These are phyloP conservation scores for Coleophoma crateriformis DNA, from an alignment of 2,329 filamentous ascomycete species.

Conservation along the genomic window DNA sequence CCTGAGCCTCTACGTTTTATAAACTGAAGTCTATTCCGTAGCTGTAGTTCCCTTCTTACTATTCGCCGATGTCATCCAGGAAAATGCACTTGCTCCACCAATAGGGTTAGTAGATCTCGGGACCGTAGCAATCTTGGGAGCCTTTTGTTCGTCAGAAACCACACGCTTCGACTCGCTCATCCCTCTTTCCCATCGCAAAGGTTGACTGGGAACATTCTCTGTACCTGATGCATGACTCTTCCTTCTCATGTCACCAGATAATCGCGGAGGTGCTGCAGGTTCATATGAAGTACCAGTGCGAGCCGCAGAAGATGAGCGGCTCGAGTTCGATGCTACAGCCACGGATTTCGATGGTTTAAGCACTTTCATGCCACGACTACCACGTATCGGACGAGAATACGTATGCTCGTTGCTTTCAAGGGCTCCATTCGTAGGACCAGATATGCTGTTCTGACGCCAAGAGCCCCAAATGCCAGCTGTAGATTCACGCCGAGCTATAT, in stretches of 20 bases:
- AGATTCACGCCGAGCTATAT: conserved; percentile 36
- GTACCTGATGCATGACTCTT: conserved; percentile 40
- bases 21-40: conserved; percentile 6
- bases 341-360: conserved; percentile 72
- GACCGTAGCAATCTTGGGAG: conserved; percentile 21
- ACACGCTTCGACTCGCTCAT: conserved; percentile 43
- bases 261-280: conserved; percentile 30
- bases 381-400: conserved; percentile 64
- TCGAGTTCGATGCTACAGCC: conserved; percentile 34
- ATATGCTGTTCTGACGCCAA: conserved; percentile 53
- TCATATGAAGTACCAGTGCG: conserved; percentile 49
- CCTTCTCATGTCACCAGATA: conserved; percentile 46
- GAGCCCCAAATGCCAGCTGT: conserved; percentile 62
- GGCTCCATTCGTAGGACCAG: background rate
- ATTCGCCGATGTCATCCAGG: conserved; percentile 70
- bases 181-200: background rate
- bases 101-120: conserved; percentile 72
- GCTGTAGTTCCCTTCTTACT: conserved; percentile 28
- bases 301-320: conserved; percentile 31
- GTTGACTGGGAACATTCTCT: conserved; percentile 14
- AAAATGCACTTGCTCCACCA: conserved; percentile 88
- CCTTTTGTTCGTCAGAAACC: conserved; percentile 30
- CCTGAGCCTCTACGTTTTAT: background rate
- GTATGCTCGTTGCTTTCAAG: conserved; percentile 25
- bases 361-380: conserved; percentile 78